Conservation (phyloP, 768 basidiomycete species). For the Ramaria sp. region DNA sequence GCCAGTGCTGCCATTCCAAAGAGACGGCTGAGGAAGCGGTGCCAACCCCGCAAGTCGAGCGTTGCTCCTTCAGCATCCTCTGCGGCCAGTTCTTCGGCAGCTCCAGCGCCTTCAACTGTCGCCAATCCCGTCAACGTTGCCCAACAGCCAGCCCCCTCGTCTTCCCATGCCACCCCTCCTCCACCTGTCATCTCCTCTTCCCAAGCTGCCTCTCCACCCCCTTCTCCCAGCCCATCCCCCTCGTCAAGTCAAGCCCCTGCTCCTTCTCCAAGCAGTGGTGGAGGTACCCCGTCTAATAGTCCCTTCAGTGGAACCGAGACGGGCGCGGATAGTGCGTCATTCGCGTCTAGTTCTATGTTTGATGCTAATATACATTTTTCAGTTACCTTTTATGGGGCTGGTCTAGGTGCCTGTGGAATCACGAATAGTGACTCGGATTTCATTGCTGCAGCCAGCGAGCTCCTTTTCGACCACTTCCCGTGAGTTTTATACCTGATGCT, state of each 20-base stretch:
- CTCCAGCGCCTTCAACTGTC: not conserved
- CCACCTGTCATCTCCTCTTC: not conserved
- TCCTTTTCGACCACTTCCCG: slow-evolving; percentile 51
- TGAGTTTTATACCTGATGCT: slow-evolving; percentile 21
- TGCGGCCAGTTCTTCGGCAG: not conserved
- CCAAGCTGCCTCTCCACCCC: not conserved
- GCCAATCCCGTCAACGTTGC: not conserved
- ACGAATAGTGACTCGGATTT: slow-evolving; percentile 37
- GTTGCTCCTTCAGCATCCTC: slow-evolving; percentile 11
- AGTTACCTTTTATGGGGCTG: slow-evolving; percentile 49
- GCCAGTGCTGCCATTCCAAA: not conserved
- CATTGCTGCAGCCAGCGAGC: slow-evolving; percentile 48
- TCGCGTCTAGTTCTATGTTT: not conserved
- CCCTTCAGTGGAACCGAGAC: not conserved
- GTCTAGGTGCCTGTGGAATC: slow-evolving; percentile 55
- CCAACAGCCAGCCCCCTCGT: not conserved
- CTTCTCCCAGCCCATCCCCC: slow-evolving; percentile 2
- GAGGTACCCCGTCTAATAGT: not conserved
- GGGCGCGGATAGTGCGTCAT: not conserved
- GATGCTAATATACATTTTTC: not conserved
- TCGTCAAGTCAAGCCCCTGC: not conserved
- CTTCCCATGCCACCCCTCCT: no score
- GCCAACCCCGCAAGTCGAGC: not conserved
- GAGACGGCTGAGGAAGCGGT: slow-evolving; percentile 2
- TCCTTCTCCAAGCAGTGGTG: not conserved